A percentile compares a stretch with the other conserved stretches of the same genome.
phyloP scores from a whole-genome alignment of 352 stramenopile genomes.

The Globisporangium okanoganense region DNA sequence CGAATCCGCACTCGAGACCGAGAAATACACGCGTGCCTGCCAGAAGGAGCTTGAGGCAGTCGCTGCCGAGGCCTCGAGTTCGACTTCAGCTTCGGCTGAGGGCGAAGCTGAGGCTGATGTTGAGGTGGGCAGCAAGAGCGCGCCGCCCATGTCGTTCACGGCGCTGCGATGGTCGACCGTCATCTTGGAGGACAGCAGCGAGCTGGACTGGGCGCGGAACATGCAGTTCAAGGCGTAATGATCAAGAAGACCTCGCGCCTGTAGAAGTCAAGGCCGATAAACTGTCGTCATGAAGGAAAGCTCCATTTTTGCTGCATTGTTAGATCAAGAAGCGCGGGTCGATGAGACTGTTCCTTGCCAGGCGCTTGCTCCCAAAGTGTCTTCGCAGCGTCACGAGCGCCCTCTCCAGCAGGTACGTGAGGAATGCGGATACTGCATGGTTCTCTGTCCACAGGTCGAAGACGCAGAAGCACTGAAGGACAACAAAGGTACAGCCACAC shows the following conservation, averaged over 20 bases:
- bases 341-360: slow-evolving; percentile 54
- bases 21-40: slow-evolving; percentile 44
- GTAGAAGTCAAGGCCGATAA: slow-evolving; percentile 6
- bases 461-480: slow-evolving; percentile 54
- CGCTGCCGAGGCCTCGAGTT: not conserved
- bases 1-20: slow-evolving; percentile 18
- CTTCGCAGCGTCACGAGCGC: slow-evolving; percentile 32
- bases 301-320: slow-evolving; percentile 11
- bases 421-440: slow-evolving; percentile 56
- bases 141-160: slow-evolving; percentile 49
- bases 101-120: slow-evolving; percentile 16
- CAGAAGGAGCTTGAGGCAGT: slow-evolving; percentile 41
- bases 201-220: slow-evolving; percentile 72
- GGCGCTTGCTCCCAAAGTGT: slow-evolving; percentile 40
- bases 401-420: slow-evolving; percentile 55
- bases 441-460: slow-evolving; percentile 67
- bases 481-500: not conserved
- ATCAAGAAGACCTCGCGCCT: not conserved
- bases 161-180: slow-evolving; percentile 74
- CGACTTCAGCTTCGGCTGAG: not conserved
- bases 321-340: slow-evolving; percentile 71
- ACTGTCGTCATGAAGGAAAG: not conserved
- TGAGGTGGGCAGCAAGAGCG: not conserved
- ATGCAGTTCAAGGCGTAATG: slow-evolving; percentile 59
- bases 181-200: slow-evolving; percentile 81